These are phyloP conservation scores for Lactifluus volemus DNA, from an alignment of 768 basidiomycete genomes.

Conservation along the genomic window DNA sequence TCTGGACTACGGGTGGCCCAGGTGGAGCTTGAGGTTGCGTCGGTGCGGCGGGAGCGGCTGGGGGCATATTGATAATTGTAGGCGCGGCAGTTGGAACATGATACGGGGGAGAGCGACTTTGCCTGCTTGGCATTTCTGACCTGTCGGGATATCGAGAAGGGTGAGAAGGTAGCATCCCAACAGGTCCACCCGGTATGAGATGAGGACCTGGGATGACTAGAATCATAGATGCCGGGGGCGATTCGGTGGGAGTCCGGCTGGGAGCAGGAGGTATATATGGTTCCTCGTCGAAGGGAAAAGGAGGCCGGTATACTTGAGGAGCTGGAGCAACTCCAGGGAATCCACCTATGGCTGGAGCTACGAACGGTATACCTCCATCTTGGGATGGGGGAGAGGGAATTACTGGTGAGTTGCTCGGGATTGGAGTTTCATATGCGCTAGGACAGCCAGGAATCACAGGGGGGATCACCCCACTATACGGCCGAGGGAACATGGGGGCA, in stretches of 20 bases:
- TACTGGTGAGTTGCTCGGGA: constrained; percentile 4
- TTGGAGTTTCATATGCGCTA: background rate
- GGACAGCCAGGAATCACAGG: background rate
- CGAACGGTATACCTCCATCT: background rate
- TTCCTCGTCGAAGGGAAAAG: background rate
- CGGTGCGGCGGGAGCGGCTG: background rate
- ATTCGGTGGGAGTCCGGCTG: background rate
- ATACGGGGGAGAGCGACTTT: background rate
- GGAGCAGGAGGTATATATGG: constrained; percentile 1
- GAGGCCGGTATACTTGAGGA: constrained; percentile 11
- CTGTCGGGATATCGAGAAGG: background rate
- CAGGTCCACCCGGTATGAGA: background rate
- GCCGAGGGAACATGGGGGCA: background rate
- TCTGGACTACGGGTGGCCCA: background rate
- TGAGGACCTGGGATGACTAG: constrained; percentile 5
- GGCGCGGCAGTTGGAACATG: background rate
- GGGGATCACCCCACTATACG: background rate
- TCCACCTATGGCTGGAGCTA: background rate
- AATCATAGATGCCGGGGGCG: background rate
- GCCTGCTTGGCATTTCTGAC: background rate
- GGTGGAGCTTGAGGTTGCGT: background rate
- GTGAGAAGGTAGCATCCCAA: background rate
- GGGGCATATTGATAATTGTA: constrained; percentile 2
- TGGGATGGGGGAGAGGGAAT: constrained; percentile 8
- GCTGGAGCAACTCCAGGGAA: background rate